Evolutionary conservation across 2,329 filamentous ascomycete genomes (phyloP), one percentile per base, ranked within the genome.

Genomic region (Claviceps pusilla): DNA sequence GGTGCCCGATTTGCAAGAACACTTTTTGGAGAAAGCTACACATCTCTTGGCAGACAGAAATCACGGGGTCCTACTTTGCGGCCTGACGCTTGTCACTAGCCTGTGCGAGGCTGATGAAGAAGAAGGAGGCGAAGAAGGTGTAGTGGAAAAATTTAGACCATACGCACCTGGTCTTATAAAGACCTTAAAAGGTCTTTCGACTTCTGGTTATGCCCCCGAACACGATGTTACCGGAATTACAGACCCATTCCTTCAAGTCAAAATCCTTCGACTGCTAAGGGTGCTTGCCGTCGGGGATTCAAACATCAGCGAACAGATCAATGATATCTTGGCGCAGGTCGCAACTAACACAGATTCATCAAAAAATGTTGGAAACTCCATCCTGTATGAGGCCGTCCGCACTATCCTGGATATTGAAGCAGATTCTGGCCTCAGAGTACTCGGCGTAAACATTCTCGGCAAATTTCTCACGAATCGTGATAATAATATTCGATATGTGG

Each of bases 401-500:
- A 98, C 93, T 0, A 98, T 98, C 60, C 82, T 98, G 50, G 93
- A 98, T 61, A 97, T 98, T 53, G 93, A 98, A 69, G 94, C 93
- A 28, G 94, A 98, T 66, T 95, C 93, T 10, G 91, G 93, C 41
- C 73, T 98, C 58, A 80, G 94, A 51, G 93, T 98, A 28, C 78
- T 98, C 31, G 93, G 93, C 64, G 93, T 98, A 62, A 98, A 98
- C 67, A 98, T 98, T 60, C 80, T 98, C 29, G 93, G 94, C 67
- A 98, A 97, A 68, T 98, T 98, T 72, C 73, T 98, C 58, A 85
- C 90, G n/a, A 98, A 98, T 74, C 84, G 91, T 62, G 93, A 98
- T 71, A 98, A 98, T 76, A 98, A 98, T 67, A 98, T 98, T 63
- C 86, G 93, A 69, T 98, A 98, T 65, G 93, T 98, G 52, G 93